Evolutionary conservation across 768 basidiomycete genomes (phyloP).

Genomic region (Lyophyllum atratum): DNA sequence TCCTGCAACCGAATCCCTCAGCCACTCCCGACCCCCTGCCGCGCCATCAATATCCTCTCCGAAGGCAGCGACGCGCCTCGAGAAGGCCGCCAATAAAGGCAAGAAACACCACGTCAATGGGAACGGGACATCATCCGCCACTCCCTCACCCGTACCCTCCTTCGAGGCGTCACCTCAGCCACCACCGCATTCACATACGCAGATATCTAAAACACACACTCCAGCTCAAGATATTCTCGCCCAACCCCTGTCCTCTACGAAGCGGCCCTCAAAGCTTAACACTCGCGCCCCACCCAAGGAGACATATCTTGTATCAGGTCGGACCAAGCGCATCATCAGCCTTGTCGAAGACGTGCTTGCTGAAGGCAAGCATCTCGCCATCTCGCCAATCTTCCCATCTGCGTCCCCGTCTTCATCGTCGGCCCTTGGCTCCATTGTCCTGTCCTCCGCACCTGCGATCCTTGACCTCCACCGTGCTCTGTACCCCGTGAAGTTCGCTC

Average conservation of each 20-base stretch:
- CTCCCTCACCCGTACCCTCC: constrained; percentile 20
- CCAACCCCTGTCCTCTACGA: constrained; percentile 23
- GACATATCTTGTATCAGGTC: constrained; percentile 59
- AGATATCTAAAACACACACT: constrained; percentile 11
- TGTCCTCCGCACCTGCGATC: constrained; percentile 61
- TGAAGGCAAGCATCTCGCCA: constrained; percentile 67
- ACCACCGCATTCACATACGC: constrained; percentile 11
- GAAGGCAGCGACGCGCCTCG: constrained; percentile 59
- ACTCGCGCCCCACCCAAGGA: constrained; percentile 42
- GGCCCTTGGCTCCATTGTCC: constrained; percentile 54
- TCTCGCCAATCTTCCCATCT: constrained; percentile 52
- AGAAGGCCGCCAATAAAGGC: constrained; percentile 56
- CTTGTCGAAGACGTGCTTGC: constrained; percentile 62
- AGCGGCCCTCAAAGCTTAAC: constrained; percentile 26
- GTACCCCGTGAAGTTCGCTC: constrained; percentile 63
- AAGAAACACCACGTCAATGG: constrained; percentile 44
- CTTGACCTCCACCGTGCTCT: constrained; percentile 83
- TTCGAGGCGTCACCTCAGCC: constrained; percentile 21
- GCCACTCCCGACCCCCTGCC: constrained; percentile 29
- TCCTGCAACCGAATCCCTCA: constrained; percentile 18
- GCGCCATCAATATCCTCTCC: constrained; percentile 37
- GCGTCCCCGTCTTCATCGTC: constrained; percentile 27
- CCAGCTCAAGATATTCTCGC: constrained; percentile 7
- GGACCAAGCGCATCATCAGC: constrained; percentile 52
- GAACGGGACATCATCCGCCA: constrained; percentile 26